Percentiles rank a stretch among this genome's conserved stretches.
Evolutionary conservation across 805 yeast genomes (phyloP).

Genomic region (Hyphopichia homilentoma): DNA sequence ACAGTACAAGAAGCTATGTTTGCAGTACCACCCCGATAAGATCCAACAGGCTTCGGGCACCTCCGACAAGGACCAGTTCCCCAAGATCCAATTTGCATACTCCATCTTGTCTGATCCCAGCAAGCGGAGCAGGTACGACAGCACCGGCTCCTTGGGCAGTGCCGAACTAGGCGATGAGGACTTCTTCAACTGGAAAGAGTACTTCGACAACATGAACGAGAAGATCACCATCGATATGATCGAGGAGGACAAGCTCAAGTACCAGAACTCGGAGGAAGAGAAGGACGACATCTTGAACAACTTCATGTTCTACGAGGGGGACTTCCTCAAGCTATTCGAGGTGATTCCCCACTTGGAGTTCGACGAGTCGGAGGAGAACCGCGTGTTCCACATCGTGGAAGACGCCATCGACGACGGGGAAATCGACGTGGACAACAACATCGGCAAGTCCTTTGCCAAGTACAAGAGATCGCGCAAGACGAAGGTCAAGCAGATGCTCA

Average conservation of each 20-base stretch:
- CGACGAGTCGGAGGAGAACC: constrained; percentile 52
- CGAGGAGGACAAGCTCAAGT: constrained; percentile 60
- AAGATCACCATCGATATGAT: constrained; percentile 62
- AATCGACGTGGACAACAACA: constrained; percentile 28
- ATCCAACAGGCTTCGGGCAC: constrained; percentile 25
- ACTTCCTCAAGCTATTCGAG: constrained; percentile 67
- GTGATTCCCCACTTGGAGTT: constrained; percentile 74
- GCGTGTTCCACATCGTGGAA: constrained; percentile 53
- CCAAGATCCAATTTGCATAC: constrained; percentile 72
- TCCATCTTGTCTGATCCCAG: constrained; percentile 58
- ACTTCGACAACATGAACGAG: constrained; percentile 45
- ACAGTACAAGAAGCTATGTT: constrained; percentile 61
- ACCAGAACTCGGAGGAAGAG: constrained; percentile 63
- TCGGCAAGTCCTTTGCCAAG: constrained; percentile 42
- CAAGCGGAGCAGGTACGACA: constrained; percentile 57
- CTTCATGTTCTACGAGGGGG: constrained; percentile 61
- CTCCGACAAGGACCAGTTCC: constrained; percentile 41
- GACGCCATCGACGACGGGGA: constrained; percentile 33
- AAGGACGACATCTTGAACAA: constrained; percentile 56
- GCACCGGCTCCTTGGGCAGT: constrained; percentile 58
- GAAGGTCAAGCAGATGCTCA: constrained; percentile 45
- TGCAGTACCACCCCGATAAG: constrained; percentile 72
- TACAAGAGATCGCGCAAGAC: constrained; percentile 49
- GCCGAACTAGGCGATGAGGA: constrained; percentile 25
- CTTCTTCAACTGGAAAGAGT: constrained; percentile 55